A percentile compares a stretch with the other conserved stretches of the same genome.
phyloP scores from a whole-genome alignment of 768 basidiomycete genomes.

The Lentinula guzmanii region DNA sequence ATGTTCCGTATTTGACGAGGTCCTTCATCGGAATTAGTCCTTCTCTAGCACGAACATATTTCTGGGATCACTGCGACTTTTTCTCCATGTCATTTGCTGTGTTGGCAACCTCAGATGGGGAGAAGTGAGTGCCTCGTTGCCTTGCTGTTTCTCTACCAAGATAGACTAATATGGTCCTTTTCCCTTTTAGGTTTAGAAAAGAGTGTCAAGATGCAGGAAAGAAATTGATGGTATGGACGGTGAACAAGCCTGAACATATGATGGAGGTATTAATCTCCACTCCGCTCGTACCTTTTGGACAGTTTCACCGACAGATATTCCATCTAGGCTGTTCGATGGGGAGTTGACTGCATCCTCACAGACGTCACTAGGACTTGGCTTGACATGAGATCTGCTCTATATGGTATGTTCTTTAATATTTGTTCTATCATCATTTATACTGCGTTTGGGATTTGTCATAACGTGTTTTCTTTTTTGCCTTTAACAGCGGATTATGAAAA shows the following conservation, averaged over 20 bases:
- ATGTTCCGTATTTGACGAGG: constrained; percentile 77
- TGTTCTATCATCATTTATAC: not conserved
- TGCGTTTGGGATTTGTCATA: not conserved
- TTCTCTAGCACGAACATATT: constrained; percentile 72
- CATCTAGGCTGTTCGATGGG: constrained; percentile 71
- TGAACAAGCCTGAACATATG: constrained; percentile 85
- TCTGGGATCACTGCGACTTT: constrained; percentile 81
- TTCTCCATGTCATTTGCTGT: constrained; percentile 80
- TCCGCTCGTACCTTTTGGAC: not conserved
- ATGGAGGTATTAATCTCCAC: constrained; percentile 57
- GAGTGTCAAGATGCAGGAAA: constrained; percentile 80
- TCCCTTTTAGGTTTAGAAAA: constrained; percentile 55
- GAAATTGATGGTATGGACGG: constrained; percentile 92
- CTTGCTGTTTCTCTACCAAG: not conserved
- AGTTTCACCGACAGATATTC: constrained; percentile 3
- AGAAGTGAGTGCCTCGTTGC: constrained; percentile 37
- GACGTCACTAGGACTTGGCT: constrained; percentile 69
- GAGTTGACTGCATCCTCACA: constrained; percentile 71
- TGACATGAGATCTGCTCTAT: constrained; percentile 51
- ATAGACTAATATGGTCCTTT: not conserved
- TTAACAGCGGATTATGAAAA: constrained; percentile 60
- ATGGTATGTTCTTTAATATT: constrained; percentile 32
- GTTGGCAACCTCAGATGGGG: constrained; percentile 69
- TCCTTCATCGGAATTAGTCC: constrained; percentile 80
- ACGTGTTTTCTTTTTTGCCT: not conserved